Evolutionary conservation across 352 stramenopile species (phyloP), one percentile per base, ranked within the genome.

Genomic region (Saprolegnia diclina): DNA sequence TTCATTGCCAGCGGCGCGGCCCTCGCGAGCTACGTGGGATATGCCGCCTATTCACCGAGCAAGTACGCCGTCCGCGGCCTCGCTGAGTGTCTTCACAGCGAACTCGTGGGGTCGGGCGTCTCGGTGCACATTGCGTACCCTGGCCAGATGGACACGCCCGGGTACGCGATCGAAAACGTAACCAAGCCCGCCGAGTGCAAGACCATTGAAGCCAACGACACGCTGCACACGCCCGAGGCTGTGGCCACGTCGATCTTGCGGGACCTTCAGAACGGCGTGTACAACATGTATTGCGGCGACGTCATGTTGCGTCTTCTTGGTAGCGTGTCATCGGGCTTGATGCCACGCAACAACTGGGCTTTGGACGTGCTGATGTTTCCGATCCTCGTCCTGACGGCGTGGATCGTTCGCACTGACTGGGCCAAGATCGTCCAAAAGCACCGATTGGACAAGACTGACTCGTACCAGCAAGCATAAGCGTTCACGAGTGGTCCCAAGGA

Each of bases 11-110:
- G 35, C 4, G 67, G 56, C 10, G n/a, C 46, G 11, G 56, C 67
- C 5, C 42, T 72, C 5, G 50, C 40, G 0, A 66, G 56, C 52
- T 72, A 72, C 45, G 38, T 66, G 32, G 67, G 67, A 0, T 72
- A 72, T 52, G n/a, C 67, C 21, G 67, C 67, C 14, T 72, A 72
- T 52, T 65, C 67, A 0, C 67, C 67, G 1, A 68, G 38, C 56
- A 72, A 72, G 52, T 72, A 57, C 40, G 67, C 67, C 7, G 56
- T 72, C 18, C 67, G 67, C 21, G 67, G 67, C 3, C 53, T 72
- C 24, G 56, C 56, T n/a, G 67, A 72, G 16, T 45, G 42, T 24
- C 32, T 72, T 13, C 67, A 40, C 46, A 68, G 56, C 22, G 67
- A 72, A 22, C 44, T 72, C 18, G 18, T 1, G 22, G 4, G 32